Conservation (phyloP, 345 rosid species). For the Tarenaya hassleriana region DNA sequence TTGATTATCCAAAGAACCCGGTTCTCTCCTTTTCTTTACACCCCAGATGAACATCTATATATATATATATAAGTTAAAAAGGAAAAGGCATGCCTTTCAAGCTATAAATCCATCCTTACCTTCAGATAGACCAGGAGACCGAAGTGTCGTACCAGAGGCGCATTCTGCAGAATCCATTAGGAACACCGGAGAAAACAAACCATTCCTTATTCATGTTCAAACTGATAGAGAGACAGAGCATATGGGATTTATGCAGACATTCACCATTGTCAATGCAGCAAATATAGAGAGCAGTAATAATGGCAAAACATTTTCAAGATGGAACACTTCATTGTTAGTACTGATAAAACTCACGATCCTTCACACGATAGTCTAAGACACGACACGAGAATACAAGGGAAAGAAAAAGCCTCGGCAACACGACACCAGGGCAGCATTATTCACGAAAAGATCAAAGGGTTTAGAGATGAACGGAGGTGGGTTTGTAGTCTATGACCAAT, state of each 20-base stretch:
- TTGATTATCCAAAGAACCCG: too few species aligned
- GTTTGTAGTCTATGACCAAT: constrained; percentile 64
- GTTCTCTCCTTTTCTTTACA: too few species aligned
- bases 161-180: too few species aligned
- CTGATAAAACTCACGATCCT: constrained; percentile 4
- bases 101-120: too few species aligned
- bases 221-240: too few species aligned
- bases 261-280: neutral
- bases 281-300: neutral
- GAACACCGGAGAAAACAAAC: too few species aligned
- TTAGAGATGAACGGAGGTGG: constrained; percentile 36
- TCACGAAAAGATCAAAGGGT: neutral
- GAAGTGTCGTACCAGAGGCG: too few species aligned
- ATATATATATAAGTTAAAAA: too few species aligned
- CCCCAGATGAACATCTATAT: too few species aligned
- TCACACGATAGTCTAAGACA: constrained; percentile 7
- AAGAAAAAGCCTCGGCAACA: constrained; percentile 8
- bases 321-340: constrained; percentile 11
- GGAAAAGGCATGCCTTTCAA: too few species aligned
- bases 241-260: neutral
- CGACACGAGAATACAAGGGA: neutral
- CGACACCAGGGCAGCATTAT: neutral
- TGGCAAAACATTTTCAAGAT: neutral
- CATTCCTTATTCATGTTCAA: too few species aligned
- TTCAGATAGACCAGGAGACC: too few species aligned